Base-by-base conservation (phyloP, 305 asterid genomes). In the Fraxinus nigra region DNA sequence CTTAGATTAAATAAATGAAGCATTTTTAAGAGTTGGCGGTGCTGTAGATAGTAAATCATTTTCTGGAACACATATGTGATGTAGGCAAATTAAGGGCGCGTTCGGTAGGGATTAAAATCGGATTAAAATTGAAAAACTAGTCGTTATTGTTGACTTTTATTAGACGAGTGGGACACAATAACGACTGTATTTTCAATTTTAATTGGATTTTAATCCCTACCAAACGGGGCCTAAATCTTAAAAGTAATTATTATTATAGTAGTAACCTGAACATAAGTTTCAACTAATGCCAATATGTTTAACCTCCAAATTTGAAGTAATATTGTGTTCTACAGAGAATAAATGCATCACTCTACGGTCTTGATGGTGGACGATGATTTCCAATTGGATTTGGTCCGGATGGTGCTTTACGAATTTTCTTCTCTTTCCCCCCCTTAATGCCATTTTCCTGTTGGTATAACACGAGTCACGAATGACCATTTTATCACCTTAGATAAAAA, bases 331-430 rank as follows among this genome's bases (percentile, higher is more conserved):
- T 35, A 38, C 48, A 7, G 3, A 65, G 33, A 63, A 10, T 16
- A 26, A 65, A 65, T 73, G 67, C 67, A 13, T 61, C 63, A 24
- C 35, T 81, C 79, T 82, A 87, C 30, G 83, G 70, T 73, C 77
- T 86, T 43, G 83, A 35, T 82, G 91, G 88, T 75, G 91, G 88
- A 51, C 48, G 84, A 26, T 79, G 86, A 78, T 88, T 86, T 73
- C 89, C 91, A 56, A 61, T 80, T 72, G 91, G 88, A 40, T 88
- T 88, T 30, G 88, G 87, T 76, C 88, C 89, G 7, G 89, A 84
- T 65, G 87, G 91, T 54, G 86, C 74, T 75, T 88, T 88, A 35
- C 40, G 84, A 37, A 32, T 63, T 76, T 79, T 85, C 77, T 8
- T 81, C 72, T 34, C 78, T 5, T 48, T 82, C 0, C 72, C 72